These are phyloP conservation scores for Pleurotus eryngii DNA, from an alignment of 768 basidiomycete genomes.

Conservation along the genomic window DNA sequence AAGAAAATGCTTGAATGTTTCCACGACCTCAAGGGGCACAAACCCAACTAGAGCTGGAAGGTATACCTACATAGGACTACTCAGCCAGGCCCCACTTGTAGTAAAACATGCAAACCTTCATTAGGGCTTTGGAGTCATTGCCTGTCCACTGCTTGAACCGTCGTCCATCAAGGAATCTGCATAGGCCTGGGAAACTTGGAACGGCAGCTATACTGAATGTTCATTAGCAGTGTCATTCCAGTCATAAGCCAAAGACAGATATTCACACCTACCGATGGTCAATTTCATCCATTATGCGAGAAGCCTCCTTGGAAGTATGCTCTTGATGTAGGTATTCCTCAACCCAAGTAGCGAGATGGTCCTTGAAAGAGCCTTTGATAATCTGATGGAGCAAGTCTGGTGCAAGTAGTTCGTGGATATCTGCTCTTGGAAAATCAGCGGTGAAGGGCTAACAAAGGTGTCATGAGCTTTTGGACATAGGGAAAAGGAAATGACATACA, in stretches of 20 bases:
- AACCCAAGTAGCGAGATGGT: constrained; percentile 33
- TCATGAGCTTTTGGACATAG: too few relatives aligned
- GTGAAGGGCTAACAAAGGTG: constrained; percentile 28
- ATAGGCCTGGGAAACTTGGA: constrained; percentile 4
- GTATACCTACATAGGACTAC: constrained; percentile 13
- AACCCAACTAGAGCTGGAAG: constrained; percentile 17
- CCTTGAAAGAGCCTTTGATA: constrained; percentile 35
- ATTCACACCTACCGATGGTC: background rate
- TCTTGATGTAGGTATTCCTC: constrained; percentile 17
- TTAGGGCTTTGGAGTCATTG: constrained; percentile 10
- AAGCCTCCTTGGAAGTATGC: constrained; percentile 8
- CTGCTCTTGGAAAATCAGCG: constrained; percentile 25
- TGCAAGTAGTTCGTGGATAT: constrained; percentile 29
- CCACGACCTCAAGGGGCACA: constrained; percentile 14
- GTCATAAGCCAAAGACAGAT: too few relatives aligned
- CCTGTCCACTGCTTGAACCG: constrained; percentile 12
- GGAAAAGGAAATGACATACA: constrained; percentile 14
- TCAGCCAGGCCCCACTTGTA: too few relatives aligned
- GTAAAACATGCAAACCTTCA: constrained; percentile 3
- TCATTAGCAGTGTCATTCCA: too few relatives aligned
- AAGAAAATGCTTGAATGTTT: constrained; percentile 15
- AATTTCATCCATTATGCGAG: background rate
- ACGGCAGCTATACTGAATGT: constrained; percentile 8
- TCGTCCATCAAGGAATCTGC: constrained; percentile 8
- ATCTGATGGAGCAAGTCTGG: constrained; percentile 32